phyloP scores from a whole-genome alignment of 1,139 yeast genomes.

The Hemisphaericaspora xylanilytica region DNA sequence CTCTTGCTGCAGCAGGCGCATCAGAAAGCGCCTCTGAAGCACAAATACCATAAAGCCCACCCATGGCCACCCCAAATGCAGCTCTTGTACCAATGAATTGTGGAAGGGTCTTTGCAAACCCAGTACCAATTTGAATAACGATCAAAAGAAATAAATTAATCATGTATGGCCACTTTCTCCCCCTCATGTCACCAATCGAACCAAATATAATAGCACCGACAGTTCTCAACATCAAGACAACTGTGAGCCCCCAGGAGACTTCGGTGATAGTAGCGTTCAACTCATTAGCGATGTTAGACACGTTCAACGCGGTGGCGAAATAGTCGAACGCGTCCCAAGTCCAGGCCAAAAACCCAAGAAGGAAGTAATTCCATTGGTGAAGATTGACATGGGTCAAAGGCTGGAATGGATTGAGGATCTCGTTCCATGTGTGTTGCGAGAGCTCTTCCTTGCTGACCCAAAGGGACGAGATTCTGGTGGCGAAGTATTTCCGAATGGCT shows the following conservation, averaged over 20 bases:
- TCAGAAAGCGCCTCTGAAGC: conserved; percentile 41
- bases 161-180: conserved; percentile 41
- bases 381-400: conserved; percentile 30
- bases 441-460: conserved; percentile 32
- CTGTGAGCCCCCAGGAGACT: conserved; percentile 44
- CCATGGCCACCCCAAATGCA: conserved; percentile 44
- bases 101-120: conserved; percentile 35
- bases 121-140: conserved; percentile 40
- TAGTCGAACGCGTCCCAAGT: conserved; percentile 47
- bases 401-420: conserved; percentile 36
- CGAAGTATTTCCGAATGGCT: conserved; percentile 26
- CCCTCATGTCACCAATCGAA: conserved; percentile 34
- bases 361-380: conserved; percentile 38
- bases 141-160: conserved; percentile 29
- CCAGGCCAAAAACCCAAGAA: conserved; percentile 39
- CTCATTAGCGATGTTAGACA: conserved; percentile 27
- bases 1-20: conserved; percentile 37
- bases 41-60: conserved; percentile 40
- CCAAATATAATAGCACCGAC: conserved; percentile 44
- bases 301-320: conserved; percentile 38
- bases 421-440: conserved; percentile 24
- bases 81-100: conserved; percentile 43
- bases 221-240: conserved; percentile 45
- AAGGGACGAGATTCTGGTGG: conserved; percentile 31
- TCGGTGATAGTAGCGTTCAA: conserved; percentile 27